A percentile compares a stretch with the other conserved stretches of the same genome.
These are phyloP conservation scores for Rhizophagus clarus DNA, from an alignment of 192 early-diverging fungal species.

Conservation along the genomic window DNA sequence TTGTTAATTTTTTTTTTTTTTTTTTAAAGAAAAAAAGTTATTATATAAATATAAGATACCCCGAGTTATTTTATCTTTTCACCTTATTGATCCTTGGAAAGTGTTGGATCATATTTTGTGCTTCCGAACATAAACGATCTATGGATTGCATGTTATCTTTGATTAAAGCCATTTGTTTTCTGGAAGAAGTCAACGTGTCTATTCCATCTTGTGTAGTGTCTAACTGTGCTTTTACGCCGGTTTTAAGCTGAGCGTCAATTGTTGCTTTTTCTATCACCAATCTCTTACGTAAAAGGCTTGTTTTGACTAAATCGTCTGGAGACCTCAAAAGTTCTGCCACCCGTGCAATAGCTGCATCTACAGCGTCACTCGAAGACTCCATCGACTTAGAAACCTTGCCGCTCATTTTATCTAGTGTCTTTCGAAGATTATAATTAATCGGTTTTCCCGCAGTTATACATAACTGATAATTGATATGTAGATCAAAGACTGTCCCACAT, in stretches of 20 bases:
- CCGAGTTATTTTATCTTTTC: conserved; percentile 2
- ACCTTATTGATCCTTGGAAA: conserved; percentile 91
- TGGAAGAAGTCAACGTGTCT: conserved; percentile 70
- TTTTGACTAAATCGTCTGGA: conserved; percentile 94
- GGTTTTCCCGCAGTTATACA: too few species aligned
- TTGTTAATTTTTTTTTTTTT: not conserved
- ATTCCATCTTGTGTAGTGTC: conserved; percentile 89
- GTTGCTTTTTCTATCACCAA: conserved; percentile 86
- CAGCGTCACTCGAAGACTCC: conserved; percentile 43
- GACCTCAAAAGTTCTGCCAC: conserved; percentile 85
- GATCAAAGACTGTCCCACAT: too few species aligned
- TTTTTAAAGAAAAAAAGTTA: conserved; percentile 8
- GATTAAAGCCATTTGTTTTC: conserved; percentile 63
- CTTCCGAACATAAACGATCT: conserved; percentile 82
- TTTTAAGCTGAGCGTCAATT: conserved; percentile 95
- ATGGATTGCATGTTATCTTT: conserved; percentile 79
- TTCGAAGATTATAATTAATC: too few species aligned
- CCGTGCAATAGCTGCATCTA: conserved; percentile 76
- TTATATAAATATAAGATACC: not conserved
- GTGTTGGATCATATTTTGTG: conserved; percentile 85
- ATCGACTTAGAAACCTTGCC: not conserved
- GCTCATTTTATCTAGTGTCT: too few species aligned
- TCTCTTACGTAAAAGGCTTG: conserved; percentile 76
- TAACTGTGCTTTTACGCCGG: conserved; percentile 89
- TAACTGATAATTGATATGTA: too few species aligned